Percentiles rank a stretch among this genome's conserved stretches.
phyloP scores from a whole-genome alignment of 163 green algal genomes.

The Coccomyxa subellipsoidea region DNA sequence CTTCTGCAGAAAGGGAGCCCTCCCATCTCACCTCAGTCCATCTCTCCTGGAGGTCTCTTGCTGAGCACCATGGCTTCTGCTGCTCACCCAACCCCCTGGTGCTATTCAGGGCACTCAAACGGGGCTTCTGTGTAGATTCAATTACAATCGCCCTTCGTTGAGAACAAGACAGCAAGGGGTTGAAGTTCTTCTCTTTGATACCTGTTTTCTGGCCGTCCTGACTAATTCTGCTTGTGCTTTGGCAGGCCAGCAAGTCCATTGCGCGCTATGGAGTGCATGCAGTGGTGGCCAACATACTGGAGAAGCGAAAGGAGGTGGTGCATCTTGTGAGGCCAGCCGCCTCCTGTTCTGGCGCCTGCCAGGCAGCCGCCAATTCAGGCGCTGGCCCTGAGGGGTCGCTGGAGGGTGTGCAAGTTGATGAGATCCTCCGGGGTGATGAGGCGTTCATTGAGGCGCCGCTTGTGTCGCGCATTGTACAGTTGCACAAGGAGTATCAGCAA shows the following conservation, averaged over 20 bases:
- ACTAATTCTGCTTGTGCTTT: neutral
- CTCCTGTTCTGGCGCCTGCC: neutral
- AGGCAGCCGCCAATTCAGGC: neutral
- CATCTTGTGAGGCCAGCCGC: conserved; percentile 21
- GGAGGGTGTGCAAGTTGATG: neutral
- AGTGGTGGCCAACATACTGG: conserved; percentile 95
- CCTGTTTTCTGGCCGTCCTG: too few species aligned
- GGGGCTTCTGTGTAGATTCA: too few species aligned
- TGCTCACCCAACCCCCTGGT: too few species aligned
- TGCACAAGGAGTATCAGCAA: conserved; percentile 36
- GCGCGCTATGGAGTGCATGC: conserved; percentile 81
- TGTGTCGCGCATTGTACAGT: conserved; percentile 44
- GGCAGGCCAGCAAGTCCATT: conserved; percentile 48
- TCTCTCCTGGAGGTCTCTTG: too few species aligned
- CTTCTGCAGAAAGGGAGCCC: too few species aligned
- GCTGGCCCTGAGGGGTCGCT: conserved; percentile 14
- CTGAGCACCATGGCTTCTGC: neutral
- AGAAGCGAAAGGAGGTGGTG: conserved; percentile 66
- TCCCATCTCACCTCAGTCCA: too few species aligned
- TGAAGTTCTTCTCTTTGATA: too few species aligned
- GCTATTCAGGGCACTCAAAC: too few species aligned
- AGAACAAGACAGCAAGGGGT: too few species aligned
- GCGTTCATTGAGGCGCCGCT: conserved; percentile 60
- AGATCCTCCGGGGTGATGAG: conserved; percentile 18
- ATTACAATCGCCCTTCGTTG: too few species aligned